A percentile compares a stretch with the other conserved stretches of the same genome.
These are phyloP conservation scores for Mortierella sp. DNA, from an alignment of 371 early-diverging fungal genomes.

Conservation along the genomic window DNA sequence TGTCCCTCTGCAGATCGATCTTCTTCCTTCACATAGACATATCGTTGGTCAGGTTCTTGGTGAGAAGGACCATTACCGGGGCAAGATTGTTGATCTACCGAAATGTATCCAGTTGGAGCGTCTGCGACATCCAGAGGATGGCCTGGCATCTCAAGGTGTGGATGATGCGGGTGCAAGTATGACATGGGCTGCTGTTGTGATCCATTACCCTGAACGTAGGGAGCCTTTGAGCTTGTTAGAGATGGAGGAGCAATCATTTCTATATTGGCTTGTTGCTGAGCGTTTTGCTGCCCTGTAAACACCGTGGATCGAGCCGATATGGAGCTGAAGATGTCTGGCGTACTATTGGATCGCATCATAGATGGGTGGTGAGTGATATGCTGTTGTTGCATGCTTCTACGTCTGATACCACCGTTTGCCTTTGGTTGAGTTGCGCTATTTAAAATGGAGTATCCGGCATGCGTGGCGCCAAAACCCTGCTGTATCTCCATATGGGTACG, in stretches of 20 bases:
- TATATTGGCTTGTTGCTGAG: too few species aligned
- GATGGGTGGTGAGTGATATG: constrained; percentile 3
- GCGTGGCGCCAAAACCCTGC: neutral
- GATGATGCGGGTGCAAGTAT: neutral
- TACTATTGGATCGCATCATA: constrained; percentile 35
- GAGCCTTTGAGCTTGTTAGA: neutral
- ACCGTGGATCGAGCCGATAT: neutral
- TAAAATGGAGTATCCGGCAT: too few species aligned
- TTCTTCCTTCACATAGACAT: neutral
- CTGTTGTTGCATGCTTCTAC: neutral
- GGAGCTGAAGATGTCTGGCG: constrained; percentile 23
- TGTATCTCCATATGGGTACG: neutral
- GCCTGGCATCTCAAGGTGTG: neutral
- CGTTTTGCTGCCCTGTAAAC: too few species aligned
- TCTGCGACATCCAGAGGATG: constrained; percentile 1
- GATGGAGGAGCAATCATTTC: too few species aligned
- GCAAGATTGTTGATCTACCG: too few species aligned
- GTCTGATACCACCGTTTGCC: neutral
- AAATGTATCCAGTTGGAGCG: too few species aligned
- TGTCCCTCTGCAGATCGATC: neutral
- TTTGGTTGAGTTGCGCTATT: too few species aligned
- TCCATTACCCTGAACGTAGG: neutral
- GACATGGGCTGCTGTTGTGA: neutral
- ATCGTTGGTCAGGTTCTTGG: too few species aligned
- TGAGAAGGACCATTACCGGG: too few species aligned